phyloP scores from a whole-genome alignment of 495 filamentous ascomycete genomes.

The Penicillium steckii region DNA sequence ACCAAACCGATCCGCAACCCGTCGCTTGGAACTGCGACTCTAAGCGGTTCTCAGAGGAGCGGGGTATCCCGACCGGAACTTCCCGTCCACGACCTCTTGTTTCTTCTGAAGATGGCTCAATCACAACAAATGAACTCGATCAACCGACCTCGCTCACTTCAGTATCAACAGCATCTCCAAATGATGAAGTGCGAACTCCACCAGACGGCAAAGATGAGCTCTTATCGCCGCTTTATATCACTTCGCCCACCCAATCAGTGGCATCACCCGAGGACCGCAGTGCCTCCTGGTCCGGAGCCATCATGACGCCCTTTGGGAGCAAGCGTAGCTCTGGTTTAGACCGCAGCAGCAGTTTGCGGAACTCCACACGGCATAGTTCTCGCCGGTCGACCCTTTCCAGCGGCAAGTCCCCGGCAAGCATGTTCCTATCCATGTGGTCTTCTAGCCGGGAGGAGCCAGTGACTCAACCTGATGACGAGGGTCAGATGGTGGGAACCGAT shows the following conservation, averaged over 20 bases:
- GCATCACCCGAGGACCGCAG: conserved; percentile 49
- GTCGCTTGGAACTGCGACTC: conserved; percentile 22
- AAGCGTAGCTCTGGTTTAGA: conserved; percentile 43
- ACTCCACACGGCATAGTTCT: conserved; percentile 39
- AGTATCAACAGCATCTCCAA: conserved; percentile 53
- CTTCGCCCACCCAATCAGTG: conserved; percentile 42
- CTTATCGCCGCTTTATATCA: conserved; percentile 52
- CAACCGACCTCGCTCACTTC: conserved; percentile 61
- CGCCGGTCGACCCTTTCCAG: conserved; percentile 48
- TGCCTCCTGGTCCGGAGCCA: conserved; percentile 42
- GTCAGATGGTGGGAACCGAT: conserved; percentile 68
- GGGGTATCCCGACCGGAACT: conserved; percentile 28
- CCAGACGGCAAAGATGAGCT: conserved; percentile 48
- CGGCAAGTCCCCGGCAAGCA: conserved; percentile 53
- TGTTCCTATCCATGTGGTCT: conserved; percentile 60
- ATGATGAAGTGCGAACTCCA: conserved; percentile 51
- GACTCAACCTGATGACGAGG: conserved; percentile 63
- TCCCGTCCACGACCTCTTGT: conserved; percentile 23
- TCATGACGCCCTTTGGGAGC: conserved; percentile 42
- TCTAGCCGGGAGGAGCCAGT: conserved; percentile 38
- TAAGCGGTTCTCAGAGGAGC: conserved; percentile 21
- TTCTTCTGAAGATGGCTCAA: conserved; percentile 25
- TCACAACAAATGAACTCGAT: conserved; percentile 29
- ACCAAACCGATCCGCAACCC: conserved; percentile 10
- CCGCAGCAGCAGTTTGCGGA: conserved; percentile 37